A percentile compares a stretch with the other conserved stretches of the same genome.
phyloP scores from a whole-genome alignment of 2,329 filamentous ascomycete genomes.

The Fusarium camptoceras region DNA sequence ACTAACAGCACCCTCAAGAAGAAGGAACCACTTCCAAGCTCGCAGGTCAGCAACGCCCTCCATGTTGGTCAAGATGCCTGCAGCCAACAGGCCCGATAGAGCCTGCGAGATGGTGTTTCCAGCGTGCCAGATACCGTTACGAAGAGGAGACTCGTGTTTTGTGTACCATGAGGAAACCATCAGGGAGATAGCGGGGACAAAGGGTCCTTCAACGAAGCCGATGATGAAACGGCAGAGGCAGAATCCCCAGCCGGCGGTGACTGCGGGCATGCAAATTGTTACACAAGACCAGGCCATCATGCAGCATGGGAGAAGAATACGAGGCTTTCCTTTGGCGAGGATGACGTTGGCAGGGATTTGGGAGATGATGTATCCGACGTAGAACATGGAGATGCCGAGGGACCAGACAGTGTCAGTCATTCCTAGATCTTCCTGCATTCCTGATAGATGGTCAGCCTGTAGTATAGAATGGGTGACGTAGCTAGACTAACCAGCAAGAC shows the following conservation, averaged over 20 bases:
- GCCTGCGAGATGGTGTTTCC: slow-evolving; percentile 59
- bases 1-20: slow-evolving; percentile 52
- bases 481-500: slow-evolving; percentile 54
- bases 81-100: slow-evolving; percentile 58
- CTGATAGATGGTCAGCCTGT: no score
- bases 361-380: slow-evolving; percentile 60
- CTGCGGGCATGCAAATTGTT: slow-evolving; percentile 58
- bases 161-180: slow-evolving; percentile 62
- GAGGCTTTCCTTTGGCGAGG: slow-evolving; percentile 55
- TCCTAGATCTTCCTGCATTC: slow-evolving; percentile 52
- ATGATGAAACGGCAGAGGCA: slow-evolving; percentile 50
- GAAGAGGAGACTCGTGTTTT: slow-evolving; percentile 55
- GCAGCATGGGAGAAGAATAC: slow-evolving; percentile 52
- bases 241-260: slow-evolving; percentile 48
- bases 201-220: slow-evolving; percentile 51
- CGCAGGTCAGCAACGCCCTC: slow-evolving; percentile 50
- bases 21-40: slow-evolving; percentile 58
- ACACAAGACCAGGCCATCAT: slow-evolving; percentile 59
- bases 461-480: no score
- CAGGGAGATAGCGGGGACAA: slow-evolving; percentile 59
- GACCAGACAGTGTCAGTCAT: slow-evolving; percentile 54
- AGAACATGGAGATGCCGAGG: slow-evolving; percentile 57
- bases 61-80: slow-evolving; percentile 59
- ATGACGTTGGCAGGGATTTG: slow-evolving; percentile 61
- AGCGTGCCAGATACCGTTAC: slow-evolving; percentile 60